Evolutionary conservation across 2,329 filamentous ascomycete species (phyloP).

Genomic region (Alternaria arbusti): DNA sequence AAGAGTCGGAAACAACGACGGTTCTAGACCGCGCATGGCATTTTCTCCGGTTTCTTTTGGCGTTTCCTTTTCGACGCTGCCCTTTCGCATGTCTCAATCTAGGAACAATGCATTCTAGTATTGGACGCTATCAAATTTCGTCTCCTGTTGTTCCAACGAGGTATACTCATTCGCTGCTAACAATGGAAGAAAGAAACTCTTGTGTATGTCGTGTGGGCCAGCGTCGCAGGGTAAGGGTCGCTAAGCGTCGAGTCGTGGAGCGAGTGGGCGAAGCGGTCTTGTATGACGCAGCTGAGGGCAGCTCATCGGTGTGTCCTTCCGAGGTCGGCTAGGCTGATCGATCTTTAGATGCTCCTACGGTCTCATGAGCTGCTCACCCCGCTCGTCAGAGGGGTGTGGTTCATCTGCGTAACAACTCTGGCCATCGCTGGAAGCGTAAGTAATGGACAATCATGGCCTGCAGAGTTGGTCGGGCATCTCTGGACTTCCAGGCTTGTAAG

Average conservation of each 20-base stretch:
- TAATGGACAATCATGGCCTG: not conserved
- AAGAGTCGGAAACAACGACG: slow-evolving; percentile 11
- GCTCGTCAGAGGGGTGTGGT: not conserved
- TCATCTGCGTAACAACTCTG: not conserved
- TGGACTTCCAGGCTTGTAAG: not conserved
- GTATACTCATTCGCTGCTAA: slow-evolving; percentile 3
- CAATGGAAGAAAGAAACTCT: not conserved
- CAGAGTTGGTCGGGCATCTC: not conserved
- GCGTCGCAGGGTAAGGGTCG: not conserved
- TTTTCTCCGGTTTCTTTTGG: not conserved
- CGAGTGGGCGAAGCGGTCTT: not conserved
- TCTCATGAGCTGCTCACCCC: not conserved
- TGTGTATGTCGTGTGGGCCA: not conserved
- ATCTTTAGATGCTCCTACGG: not conserved
- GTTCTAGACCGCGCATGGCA: slow-evolving; percentile 8
- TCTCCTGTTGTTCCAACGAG: not conserved
- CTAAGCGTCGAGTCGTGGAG: not conserved
- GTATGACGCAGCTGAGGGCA: not conserved
- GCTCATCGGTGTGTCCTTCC: not conserved
- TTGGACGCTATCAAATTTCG: not conserved
- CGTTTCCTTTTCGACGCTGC: not conserved
- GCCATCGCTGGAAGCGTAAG: not conserved
- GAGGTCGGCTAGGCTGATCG: not conserved
- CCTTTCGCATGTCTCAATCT: not conserved
- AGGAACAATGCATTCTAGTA: not conserved